These are phyloP conservation scores for Globisporangium parvum DNA, from an alignment of 352 stramenopile genomes.

Conservation along the genomic window DNA sequence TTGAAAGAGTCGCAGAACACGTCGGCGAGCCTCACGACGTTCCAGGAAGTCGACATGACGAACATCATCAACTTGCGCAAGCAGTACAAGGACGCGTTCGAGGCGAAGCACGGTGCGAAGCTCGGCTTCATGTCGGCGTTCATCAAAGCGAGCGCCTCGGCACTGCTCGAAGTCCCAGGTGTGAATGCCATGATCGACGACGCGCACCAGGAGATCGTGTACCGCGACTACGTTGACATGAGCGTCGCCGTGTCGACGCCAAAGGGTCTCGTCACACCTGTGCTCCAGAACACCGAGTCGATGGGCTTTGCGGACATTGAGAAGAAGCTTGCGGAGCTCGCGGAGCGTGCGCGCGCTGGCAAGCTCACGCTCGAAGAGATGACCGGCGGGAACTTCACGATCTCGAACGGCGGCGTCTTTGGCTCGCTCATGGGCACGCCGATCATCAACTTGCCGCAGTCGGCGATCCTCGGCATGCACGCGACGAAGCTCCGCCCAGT, in stretches of 20 bases:
- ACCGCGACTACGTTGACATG: conserved; percentile 98
- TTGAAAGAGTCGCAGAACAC: conserved; percentile 99
- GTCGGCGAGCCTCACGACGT: conserved; percentile 97
- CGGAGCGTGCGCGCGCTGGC: conserved; percentile 56
- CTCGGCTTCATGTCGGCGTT: conserved; percentile 99
- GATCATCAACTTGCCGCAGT: conserved; percentile 99
- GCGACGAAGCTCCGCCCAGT: conserved; percentile 97
- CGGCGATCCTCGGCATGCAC: conserved; percentile 99
- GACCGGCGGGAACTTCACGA: conserved; percentile 97
- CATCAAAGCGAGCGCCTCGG: conserved; percentile 93
- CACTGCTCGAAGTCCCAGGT: conserved; percentile 91
- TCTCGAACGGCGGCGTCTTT: conserved; percentile 98
- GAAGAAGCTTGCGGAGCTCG: conserved; percentile 93
- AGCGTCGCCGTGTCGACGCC: conserved; percentile 96
- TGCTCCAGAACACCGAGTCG: conserved; percentile 96
- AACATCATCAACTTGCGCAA: conserved; percentile 93
- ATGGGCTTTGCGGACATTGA: conserved; percentile 99
- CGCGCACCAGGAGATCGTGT: conserved; percentile 97
- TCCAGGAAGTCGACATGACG: conserved; percentile 99
- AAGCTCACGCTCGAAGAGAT: conserved; percentile 89
- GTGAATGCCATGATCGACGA: conserved; percentile 99
- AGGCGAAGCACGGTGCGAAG: conserved; percentile 98
- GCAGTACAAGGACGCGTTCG: conserved; percentile 95
- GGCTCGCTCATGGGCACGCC: conserved; percentile 98
- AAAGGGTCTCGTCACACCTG: conserved; percentile 96